These are phyloP conservation scores for Backusella tarrabulga DNA, from an alignment of 192 early-diverging fungal species.

Conservation along the genomic window DNA sequence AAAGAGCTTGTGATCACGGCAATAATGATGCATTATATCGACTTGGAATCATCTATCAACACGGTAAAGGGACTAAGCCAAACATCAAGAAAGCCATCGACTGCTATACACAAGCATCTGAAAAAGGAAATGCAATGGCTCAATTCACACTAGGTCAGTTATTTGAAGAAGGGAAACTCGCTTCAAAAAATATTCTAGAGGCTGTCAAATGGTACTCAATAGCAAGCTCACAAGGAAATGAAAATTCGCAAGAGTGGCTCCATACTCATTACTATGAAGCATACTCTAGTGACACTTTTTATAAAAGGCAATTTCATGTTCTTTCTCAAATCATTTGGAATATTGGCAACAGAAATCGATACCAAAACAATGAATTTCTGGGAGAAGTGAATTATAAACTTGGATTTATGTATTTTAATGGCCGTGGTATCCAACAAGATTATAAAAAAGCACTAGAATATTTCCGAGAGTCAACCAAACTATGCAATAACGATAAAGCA, in stretches of 20 bases:
- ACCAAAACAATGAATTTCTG: background rate
- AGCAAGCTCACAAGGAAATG: background rate
- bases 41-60: background rate
- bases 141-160: no score
- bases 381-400: background rate
- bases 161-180: no score
- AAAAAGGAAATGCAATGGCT: no score
- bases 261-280: background rate
- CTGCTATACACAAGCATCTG: background rate
- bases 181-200: background rate
- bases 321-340: rapidly evolving
- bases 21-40: background rate
- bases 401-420: background rate
- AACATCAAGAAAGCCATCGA: background rate
- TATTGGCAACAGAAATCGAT: no score
- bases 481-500: background rate
- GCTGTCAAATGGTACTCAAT: background rate
- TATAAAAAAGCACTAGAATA: background rate
- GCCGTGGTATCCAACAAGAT: background rate
- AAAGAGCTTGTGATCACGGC: background rate
- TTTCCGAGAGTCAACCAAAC: background rate
- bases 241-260: background rate
- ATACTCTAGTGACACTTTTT: background rate
- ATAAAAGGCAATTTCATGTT: background rate
- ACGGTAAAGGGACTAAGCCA: background rate